Evolutionary conservation across 345 rosid genomes (phyloP).

Genomic region (Aquilaria malaccensis): DNA sequence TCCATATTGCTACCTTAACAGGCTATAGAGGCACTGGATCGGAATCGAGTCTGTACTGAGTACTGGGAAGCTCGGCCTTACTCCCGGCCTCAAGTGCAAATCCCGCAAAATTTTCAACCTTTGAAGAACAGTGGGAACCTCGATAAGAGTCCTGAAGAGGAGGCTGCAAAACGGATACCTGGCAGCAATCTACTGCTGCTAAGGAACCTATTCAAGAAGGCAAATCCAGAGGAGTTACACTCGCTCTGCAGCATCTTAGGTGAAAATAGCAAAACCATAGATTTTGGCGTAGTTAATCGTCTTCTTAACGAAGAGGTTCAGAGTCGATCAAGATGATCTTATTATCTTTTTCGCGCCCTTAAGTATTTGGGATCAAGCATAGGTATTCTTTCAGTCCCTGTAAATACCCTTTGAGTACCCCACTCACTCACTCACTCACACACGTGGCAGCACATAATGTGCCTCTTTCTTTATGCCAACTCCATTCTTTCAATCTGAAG

Average conservation of each 20-base stretch:
- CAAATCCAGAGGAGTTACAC: slow-evolving; percentile 53
- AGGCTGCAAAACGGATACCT: slow-evolving; percentile 14
- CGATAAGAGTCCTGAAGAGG: slow-evolving; percentile 18
- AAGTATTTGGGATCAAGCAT: background rate
- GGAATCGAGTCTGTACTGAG: slow-evolving; percentile 70
- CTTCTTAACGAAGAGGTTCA: slow-evolving; percentile 61
- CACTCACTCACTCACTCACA: background rate
- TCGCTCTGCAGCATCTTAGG: slow-evolving; percentile 37
- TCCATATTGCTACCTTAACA: slow-evolving; percentile 20
- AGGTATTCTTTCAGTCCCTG: slow-evolving; percentile 17
- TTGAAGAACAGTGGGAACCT: slow-evolving; percentile 19
- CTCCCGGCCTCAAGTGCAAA: slow-evolving; percentile 73
- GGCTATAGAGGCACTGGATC: slow-evolving; percentile 89
- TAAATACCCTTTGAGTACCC: slow-evolving; percentile 20
- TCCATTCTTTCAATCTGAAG: slow-evolving; percentile 17
- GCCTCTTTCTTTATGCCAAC: slow-evolving; percentile 10
- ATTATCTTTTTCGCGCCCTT: slow-evolving; percentile 6
- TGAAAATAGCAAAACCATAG: slow-evolving; percentile 24
- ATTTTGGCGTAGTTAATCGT: slow-evolving; percentile 27
- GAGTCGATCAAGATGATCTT: slow-evolving; percentile 36
- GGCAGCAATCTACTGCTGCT: slow-evolving; percentile 28
- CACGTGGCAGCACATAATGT: background rate
- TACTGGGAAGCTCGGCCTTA: slow-evolving; percentile 98
- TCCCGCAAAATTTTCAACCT: slow-evolving; percentile 36
- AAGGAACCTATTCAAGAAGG: slow-evolving; percentile 62